Percentiles rank a stretch among this genome's conserved stretches.
These are phyloP conservation scores for Mrakia blollopis DNA, from an alignment of 768 basidiomycete species.

Conservation along the genomic window DNA sequence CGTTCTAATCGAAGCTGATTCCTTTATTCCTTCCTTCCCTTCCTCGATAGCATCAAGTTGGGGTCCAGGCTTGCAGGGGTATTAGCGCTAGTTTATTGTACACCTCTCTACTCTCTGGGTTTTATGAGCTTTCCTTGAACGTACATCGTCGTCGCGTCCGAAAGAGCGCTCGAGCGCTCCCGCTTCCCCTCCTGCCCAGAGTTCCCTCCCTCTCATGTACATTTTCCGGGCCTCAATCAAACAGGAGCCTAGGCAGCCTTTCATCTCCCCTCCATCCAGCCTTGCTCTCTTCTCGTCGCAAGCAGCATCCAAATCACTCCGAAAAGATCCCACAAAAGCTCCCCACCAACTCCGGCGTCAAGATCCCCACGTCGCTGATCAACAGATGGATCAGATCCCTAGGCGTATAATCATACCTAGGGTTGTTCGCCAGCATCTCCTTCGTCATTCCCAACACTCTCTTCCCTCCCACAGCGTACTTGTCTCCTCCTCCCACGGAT, in stretches of 20 bases:
- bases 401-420: constrained; percentile 89
- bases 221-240: too few species aligned
- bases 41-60: too few species aligned
- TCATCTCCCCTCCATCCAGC: not conserved
- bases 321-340: constrained; percentile 22
- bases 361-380: constrained; percentile 87
- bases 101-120: too few species aligned
- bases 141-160: too few species aligned
- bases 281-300: not conserved
- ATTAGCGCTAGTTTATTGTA: too few species aligned
- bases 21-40: too few species aligned
- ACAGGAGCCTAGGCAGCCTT: too few species aligned
- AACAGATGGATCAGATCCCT: constrained; percentile 91
- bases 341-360: constrained; percentile 42
- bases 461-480: not conserved
- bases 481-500: not conserved
- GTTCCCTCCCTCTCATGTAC: not conserved
- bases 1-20: too few species aligned
- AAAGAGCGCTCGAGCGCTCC: too few species aligned
- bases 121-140: too few species aligned
- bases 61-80: too few species aligned
- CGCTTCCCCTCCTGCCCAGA: too few species aligned
- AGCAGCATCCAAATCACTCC: not conserved
- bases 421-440: constrained; percentile 76
- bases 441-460: constrained; percentile 58